Conservation (phyloP, 345 rosid species). For the Hevea brasiliensis region DNA sequence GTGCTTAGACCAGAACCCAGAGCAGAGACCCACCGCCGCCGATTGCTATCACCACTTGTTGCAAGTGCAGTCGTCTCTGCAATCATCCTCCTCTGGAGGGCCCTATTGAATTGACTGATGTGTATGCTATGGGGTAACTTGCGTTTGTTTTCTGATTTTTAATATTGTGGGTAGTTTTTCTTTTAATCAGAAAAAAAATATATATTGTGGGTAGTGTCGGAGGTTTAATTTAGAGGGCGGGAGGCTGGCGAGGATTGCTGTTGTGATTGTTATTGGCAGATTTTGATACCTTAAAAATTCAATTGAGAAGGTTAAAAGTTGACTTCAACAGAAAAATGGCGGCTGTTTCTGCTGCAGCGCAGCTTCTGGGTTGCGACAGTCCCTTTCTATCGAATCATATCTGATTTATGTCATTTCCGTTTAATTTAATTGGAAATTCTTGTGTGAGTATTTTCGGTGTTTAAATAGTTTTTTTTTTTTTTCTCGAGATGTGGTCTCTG, state of each 20-base stretch:
- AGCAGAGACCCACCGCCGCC: conserved; percentile 90
- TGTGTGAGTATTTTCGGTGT: not conserved
- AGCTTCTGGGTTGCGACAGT: not conserved
- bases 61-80: conserved; percentile 73
- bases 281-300: conserved; percentile 11
- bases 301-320: conserved; percentile 1
- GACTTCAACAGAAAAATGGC: conserved; percentile 4
- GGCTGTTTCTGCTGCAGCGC: conserved; percentile 10
- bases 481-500: not conserved
- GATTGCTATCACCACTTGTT: conserved; percentile 92
- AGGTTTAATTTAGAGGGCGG: no score
- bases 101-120: conserved; percentile 23
- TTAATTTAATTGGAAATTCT: not conserved
- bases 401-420: no score
- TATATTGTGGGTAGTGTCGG: not conserved
- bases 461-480: not conserved
- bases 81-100: conserved; percentile 39
- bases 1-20: conserved; percentile 89
- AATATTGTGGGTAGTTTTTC: not conserved
- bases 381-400: conserved; percentile 11
- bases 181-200: not conserved
- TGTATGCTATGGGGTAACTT: not conserved
- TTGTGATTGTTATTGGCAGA: not conserved
- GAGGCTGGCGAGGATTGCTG: no score
- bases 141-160: not conserved